These are phyloP conservation scores for Gossypium raimondii DNA, from an alignment of 345 rosid genomes.

Conservation along the genomic window DNA sequence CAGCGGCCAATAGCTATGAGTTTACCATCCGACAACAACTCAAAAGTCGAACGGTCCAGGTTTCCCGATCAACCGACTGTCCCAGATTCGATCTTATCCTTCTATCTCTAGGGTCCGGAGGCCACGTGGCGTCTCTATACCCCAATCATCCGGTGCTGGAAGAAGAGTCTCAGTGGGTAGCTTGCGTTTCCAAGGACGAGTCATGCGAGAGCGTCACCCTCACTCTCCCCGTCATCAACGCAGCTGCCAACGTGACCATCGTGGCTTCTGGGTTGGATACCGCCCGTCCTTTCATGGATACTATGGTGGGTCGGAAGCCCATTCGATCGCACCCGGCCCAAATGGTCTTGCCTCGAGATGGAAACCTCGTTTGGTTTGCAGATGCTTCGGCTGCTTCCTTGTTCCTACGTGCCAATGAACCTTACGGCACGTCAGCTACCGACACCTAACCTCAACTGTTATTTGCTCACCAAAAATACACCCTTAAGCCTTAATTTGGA, in stretches of 20 bases:
- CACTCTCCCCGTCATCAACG: conserved; percentile 38
- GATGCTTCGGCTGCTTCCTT: conserved; percentile 24
- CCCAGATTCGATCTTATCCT: conserved; percentile 39
- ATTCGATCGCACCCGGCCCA: conserved; percentile 13
- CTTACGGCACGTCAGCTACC: background rate
- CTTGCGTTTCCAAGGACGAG: conserved; percentile 15
- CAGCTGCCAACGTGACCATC: conserved; percentile 34
- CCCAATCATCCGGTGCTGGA: conserved; percentile 20
- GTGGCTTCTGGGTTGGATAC: conserved; percentile 27
- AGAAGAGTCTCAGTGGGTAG: conserved; percentile 35
- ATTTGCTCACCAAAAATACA: no score
- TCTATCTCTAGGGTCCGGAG: conserved; percentile 11
- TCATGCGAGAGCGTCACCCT: conserved; percentile 21
- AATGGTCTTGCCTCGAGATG: conserved; percentile 25
- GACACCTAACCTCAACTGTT: background rate
- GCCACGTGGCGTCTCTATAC: conserved; percentile 29
- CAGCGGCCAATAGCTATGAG: conserved; percentile 31
- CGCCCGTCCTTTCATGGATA: conserved; percentile 21
- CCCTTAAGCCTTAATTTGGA: no score
- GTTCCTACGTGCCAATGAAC: conserved; percentile 4
- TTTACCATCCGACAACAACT: conserved; percentile 33
- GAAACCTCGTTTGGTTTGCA: conserved; percentile 37
- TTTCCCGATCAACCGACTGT: conserved; percentile 29
- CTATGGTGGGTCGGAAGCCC: conserved; percentile 7
- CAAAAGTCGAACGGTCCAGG: conserved; percentile 25